Evolutionary conservation across 2,329 filamentous ascomycete genomes (phyloP).

Genomic region (Knufia petricola): DNA sequence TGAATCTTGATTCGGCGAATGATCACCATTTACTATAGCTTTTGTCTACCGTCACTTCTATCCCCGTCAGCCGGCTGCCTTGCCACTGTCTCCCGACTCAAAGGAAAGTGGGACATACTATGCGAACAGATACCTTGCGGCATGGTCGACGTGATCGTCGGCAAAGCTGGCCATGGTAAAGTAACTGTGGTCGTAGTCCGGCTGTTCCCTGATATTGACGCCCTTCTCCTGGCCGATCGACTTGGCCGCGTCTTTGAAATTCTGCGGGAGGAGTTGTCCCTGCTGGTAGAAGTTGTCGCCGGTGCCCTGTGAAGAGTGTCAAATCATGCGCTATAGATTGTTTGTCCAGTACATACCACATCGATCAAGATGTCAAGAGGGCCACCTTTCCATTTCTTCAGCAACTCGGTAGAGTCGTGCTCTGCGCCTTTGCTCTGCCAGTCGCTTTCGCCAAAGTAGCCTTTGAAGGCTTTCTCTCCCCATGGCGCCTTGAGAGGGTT

Average conservation of each 20-base stretch:
- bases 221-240: constrained; percentile 61
- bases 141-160: constrained; percentile 83
- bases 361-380: constrained; percentile 75
- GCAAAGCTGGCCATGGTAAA: constrained; percentile 90
- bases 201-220: constrained; percentile 70
- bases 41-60: constrained; percentile 5
- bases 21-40: constrained; percentile 5
- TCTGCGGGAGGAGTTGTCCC: constrained; percentile 85
- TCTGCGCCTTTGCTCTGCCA: constrained; percentile 65
- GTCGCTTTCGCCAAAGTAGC: constrained; percentile 72
- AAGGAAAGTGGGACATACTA: constrained; percentile 36
- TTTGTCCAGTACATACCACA: constrained; percentile 54
- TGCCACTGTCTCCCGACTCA: not conserved
- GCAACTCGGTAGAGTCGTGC: constrained; percentile 85
- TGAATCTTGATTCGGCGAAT: too few species aligned
- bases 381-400: constrained; percentile 61
- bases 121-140: constrained; percentile 68
- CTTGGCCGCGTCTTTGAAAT: constrained; percentile 71
- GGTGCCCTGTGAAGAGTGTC: constrained; percentile 53
- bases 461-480: constrained; percentile 89
- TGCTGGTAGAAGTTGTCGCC: constrained; percentile 96
- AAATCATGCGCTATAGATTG: not conserved
- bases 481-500: constrained; percentile 82
- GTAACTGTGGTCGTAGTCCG: constrained; percentile 95
- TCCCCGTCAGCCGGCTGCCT: constrained; percentile 3